A percentile compares a stretch with the other conserved stretches of the same genome.
Evolutionary conservation across 148 eudicot genomes (phyloP).

Genomic region (Suaeda aralocaspica): DNA sequence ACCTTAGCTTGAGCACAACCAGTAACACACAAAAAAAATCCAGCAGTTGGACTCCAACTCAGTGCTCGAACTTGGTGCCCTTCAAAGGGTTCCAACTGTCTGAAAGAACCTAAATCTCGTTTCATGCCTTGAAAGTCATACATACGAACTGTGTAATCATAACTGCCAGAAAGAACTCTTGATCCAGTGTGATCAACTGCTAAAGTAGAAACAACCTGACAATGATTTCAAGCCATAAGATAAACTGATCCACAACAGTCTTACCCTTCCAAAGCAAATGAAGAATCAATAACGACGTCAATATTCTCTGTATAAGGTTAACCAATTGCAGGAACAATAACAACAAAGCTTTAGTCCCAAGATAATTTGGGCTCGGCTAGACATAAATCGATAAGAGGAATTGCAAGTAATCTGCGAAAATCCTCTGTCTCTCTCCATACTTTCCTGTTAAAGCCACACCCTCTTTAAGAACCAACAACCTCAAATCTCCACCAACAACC

Average conservation of each 20-base stretch:
- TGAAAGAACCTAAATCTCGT: conserved; percentile 78
- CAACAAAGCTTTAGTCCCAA: no score
- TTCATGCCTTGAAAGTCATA: conserved; percentile 99
- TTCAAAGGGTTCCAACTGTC: conserved; percentile 97
- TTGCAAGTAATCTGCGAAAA: no score
- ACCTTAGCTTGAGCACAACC: conserved; percentile 99
- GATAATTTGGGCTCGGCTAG: no score
- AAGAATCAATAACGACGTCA: not conserved
- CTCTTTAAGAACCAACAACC: no score
- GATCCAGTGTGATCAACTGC: conserved; percentile 93
- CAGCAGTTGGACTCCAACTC: conserved; percentile 97
- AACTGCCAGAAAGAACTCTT: conserved; percentile 93
- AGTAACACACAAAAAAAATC: conserved; percentile 82
- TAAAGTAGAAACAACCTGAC: conserved; percentile 91
- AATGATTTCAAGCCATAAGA: not conserved
- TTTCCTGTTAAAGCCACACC: no score
- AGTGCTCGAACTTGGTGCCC: conserved; percentile 92
- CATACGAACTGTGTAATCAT: conserved; percentile 86
- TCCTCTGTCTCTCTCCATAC: no score
- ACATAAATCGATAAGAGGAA: no score
- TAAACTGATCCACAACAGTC: not conserved
- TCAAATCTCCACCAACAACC: no score
- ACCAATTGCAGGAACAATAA: no score
- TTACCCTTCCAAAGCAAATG: not conserved
- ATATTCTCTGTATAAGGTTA: no score